phyloP scores from a whole-genome alignment of 164 flowering plant genomes.

The Annona squamosa region DNA sequence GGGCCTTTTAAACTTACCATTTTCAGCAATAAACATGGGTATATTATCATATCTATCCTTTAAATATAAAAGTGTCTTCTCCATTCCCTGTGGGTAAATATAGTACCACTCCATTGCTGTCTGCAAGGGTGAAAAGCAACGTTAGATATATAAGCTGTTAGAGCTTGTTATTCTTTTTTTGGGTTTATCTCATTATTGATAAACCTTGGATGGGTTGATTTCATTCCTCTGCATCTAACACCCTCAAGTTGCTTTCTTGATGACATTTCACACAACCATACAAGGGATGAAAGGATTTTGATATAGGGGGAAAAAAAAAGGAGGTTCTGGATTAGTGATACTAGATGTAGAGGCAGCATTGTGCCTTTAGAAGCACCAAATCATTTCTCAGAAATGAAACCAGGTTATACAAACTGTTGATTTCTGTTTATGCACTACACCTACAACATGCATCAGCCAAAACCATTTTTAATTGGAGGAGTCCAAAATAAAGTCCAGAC shows the following conservation, averaged over 20 bases:
- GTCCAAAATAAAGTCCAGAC: background rate
- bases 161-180: background rate
- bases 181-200: no score
- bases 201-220: background rate
- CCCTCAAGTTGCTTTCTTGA: no score
- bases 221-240: no score
- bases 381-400: background rate
- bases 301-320: no score
- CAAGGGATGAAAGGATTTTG: no score
- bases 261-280: no score
- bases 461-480: background rate
- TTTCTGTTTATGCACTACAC: background rate
- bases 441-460: background rate
- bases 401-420: background rate
- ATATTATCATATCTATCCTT: conserved; percentile 16
- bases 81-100: conserved; percentile 17
- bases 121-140: background rate
- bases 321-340: no score
- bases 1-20: background rate
- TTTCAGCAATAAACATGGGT: conserved; percentile 12
- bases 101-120: conserved; percentile 9
- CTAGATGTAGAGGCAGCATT: no score
- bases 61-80: conserved; percentile 11
- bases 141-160: background rate
- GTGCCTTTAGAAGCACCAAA: no score